Evolutionary conservation across 2,329 filamentous ascomycete genomes (phyloP).

Genomic region (Cordyceps farinosa): DNA sequence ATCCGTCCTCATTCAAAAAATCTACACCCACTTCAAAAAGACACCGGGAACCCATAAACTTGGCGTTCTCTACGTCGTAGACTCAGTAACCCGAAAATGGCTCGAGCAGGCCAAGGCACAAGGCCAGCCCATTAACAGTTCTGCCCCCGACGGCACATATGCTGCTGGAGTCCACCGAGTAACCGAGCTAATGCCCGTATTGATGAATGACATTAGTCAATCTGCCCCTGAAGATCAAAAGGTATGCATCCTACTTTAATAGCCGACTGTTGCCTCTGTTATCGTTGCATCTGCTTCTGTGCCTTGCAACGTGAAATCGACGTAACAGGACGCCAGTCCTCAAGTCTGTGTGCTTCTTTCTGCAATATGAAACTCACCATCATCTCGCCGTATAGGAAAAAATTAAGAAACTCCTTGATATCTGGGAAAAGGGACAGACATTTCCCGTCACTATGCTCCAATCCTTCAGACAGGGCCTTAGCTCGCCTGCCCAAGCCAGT

Average conservation of each 20-base stretch:
- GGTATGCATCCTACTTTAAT: slow-evolving; percentile 60
- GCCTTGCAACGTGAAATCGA: neutral
- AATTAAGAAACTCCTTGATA: slow-evolving; percentile 88
- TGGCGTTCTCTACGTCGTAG: slow-evolving; percentile 99
- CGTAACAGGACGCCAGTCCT: slow-evolving; percentile 21
- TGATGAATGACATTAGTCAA: slow-evolving; percentile 94
- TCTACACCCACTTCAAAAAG: slow-evolving; percentile 97
- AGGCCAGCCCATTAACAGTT: slow-evolving; percentile 75
- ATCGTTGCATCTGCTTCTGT: slow-evolving; percentile 28
- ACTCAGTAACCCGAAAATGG: slow-evolving; percentile 99
- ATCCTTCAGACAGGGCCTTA: slow-evolving; percentile 78
- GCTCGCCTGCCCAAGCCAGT: slow-evolving; percentile 58
- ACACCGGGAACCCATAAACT: slow-evolving; percentile 93
- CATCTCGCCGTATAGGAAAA: slow-evolving; percentile 70
- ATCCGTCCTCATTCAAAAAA: slow-evolving; percentile 89
- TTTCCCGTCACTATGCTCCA: slow-evolving; percentile 78
- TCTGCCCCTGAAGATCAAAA: slow-evolving; percentile 91
- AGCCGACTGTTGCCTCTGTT: slow-evolving; percentile 20
- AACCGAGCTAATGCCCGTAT: slow-evolving; percentile 84
- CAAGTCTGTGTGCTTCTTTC: slow-evolving; percentile 21
- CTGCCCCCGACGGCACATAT: slow-evolving; percentile 86
- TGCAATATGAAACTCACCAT: slow-evolving; percentile 20
- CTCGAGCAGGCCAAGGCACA: slow-evolving; percentile 88
- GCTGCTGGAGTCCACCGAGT: slow-evolving; percentile 94
- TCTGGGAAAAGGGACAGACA: slow-evolving; percentile 94